Conservation (phyloP, 768 basidiomycete genomes). For the Boletus tylopilopsis region DNA sequence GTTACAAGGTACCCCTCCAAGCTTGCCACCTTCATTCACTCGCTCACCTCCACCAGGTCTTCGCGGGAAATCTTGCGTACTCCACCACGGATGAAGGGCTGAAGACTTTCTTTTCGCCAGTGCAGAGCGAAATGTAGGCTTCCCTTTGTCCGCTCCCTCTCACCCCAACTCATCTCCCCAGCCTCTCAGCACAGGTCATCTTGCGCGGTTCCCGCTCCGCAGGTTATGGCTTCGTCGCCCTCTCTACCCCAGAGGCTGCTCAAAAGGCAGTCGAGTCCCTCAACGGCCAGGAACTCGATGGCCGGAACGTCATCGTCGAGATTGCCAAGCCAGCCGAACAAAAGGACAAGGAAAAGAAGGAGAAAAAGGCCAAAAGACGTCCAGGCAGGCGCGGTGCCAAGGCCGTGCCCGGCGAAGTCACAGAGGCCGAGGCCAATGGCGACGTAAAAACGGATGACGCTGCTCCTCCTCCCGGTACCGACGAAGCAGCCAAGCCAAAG, state of each 20-base stretch:
- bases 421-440: constrained; percentile 85
- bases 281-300: constrained; percentile 86
- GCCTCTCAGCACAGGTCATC: constrained; percentile 83
- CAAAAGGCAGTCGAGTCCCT: constrained; percentile 82
- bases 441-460: constrained; percentile 60
- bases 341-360: constrained; percentile 77
- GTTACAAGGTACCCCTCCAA: constrained; percentile 62
- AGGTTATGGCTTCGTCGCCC: constrained; percentile 91
- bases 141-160: constrained; percentile 18
- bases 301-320: constrained; percentile 86
- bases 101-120: constrained; percentile 89
- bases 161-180: constrained; percentile 30
- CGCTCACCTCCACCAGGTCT: constrained; percentile 54
- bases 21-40: constrained; percentile 17
- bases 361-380: constrained; percentile 75
- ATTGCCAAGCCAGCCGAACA: constrained; percentile 88
- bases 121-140: constrained; percentile 85
- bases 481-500: constrained; percentile 62
- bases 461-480: constrained; percentile 44
- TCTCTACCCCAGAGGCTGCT: constrained; percentile 76
- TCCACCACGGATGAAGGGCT: constrained; percentile 92
- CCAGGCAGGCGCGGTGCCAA: constrained; percentile 83
- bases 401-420: constrained; percentile 85
- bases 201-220: constrained; percentile 80
- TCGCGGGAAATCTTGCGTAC: constrained; percentile 95